Conservation (phyloP, 1,284 basidiomycete genomes). For the Melampsora abietis-canadensis region DNA sequence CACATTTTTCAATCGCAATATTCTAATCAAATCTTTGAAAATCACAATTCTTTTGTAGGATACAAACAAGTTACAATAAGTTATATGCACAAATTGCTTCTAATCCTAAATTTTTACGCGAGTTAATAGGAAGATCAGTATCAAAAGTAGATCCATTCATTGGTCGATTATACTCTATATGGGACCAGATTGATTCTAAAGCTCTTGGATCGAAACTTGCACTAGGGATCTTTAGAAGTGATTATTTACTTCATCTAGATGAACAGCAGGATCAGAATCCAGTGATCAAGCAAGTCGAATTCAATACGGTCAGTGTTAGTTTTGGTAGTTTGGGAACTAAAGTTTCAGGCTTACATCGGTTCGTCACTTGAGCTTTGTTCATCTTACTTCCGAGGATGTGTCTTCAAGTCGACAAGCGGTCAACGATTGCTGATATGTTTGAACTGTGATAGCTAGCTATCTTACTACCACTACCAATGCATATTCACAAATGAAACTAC, state of each 20-base stretch:
- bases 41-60: not conserved
- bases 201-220: conserved; percentile 61
- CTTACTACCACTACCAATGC: conserved; percentile 2
- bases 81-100: conserved; percentile 80
- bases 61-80: conserved; percentile 78
- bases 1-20: not conserved
- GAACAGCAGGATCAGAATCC: conserved; percentile 50
- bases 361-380: conserved; percentile 45
- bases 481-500: conserved; percentile 17
- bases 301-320: conserved; percentile 92
- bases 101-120: conserved; percentile 74
- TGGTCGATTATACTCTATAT: conserved; percentile 76
- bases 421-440: too few species aligned
- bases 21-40: not conserved
- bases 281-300: conserved; percentile 89
- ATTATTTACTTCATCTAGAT: conserved; percentile 77
- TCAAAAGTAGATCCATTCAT: conserved; percentile 83
- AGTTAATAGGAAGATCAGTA: conserved; percentile 72
- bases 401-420: not conserved
- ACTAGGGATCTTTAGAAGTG: conserved; percentile 89
- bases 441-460: conserved; percentile 9
- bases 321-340: conserved; percentile 79
- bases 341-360: conserved; percentile 75
- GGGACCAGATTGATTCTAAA: conserved; percentile 69
- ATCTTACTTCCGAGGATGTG: not conserved